Evolutionary conservation across 768 basidiomycete species (phyloP), one percentile per base, ranked within the genome.

Genomic region (Pleurotus djamor): DNA sequence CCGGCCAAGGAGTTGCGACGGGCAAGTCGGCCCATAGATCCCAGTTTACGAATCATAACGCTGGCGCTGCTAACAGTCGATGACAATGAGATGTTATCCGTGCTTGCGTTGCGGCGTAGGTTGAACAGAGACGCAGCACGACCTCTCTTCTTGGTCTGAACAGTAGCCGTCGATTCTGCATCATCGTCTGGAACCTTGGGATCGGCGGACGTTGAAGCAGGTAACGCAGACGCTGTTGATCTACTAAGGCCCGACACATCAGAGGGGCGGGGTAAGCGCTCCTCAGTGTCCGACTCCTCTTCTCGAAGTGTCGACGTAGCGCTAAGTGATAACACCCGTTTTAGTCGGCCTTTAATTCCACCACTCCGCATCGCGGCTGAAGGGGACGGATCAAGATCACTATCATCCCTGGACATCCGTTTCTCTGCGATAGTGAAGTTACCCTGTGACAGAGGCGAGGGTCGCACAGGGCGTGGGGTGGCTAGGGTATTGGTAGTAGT

Each of bases 11-110:
- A 94, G 69, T 96, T 96, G 47, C 94, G 81, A 52, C 94, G 76
- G 7, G 94, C 92, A 13, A 97, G 82, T 72, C 91, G 93, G 35
- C 93, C 92, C 74, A 97, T 88, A 41, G 87, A 87, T 3, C 96
- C 92, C 49, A 98, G 86, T 77, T 97, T 98, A 64, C 96, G 85
- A 66, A 97, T 96, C 84, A 98, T 96, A 71, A 98, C 90, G 47
- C 91, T 94, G 17, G 96, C 96, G 52, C 91, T 93, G 63, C 90
- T 92, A 65, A 97, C 96, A 48, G 96, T 97, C 6, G 92, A 95
- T 16, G 89, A 91, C 41, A 98, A 83, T 32, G 95, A 97, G 64
- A 98, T 96, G 72, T 96, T 97, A 72, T 96, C 95, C 45, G 93
- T 96, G 57, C 88, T 91, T 45, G 87, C 85, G 69, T 97, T 96